Conservation (phyloP, 2,329 filamentous ascomycete species). For the Ascochyta koolunga region DNA sequence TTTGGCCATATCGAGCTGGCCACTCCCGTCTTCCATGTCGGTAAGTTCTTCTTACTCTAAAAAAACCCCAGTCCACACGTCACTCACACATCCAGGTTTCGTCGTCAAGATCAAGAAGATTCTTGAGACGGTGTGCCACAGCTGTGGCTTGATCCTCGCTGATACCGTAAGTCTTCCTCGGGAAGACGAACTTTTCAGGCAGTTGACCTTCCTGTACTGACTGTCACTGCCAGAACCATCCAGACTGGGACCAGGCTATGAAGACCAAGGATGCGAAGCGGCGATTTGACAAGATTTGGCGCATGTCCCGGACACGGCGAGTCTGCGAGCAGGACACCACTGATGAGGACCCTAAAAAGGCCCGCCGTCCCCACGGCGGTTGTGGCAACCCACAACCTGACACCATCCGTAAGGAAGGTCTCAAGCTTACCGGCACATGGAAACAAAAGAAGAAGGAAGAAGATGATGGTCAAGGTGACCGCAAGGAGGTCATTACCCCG, state of each 20-base stretch:
- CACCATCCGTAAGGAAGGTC: constrained; percentile 78
- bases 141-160: constrained; percentile 95
- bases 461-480: constrained; percentile 69
- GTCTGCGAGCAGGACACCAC: constrained; percentile 79
- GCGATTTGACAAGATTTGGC: constrained; percentile 92
- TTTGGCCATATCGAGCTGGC: constrained; percentile 99
- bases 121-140: constrained; percentile 97
- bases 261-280: constrained; percentile 88
- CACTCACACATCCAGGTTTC: constrained; percentile 67
- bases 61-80: not conserved
- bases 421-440: constrained; percentile 79
- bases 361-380: constrained; percentile 72
- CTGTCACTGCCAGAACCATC: constrained; percentile 65
- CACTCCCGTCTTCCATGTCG: constrained; percentile 89
- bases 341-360: constrained; percentile 62
- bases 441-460: constrained; percentile 75
- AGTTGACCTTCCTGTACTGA: constrained; percentile 63
- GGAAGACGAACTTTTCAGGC: constrained; percentile 59
- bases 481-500: constrained; percentile 82
- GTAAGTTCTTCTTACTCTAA: constrained; percentile 52
- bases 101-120: constrained; percentile 99
- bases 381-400: constrained; percentile 91
- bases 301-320: constrained; percentile 86
- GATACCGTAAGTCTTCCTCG: constrained; percentile 89
- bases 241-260: constrained; percentile 81